Base-by-base conservation (phyloP, 2,329 filamentous ascomycete species). In the Fusarium sp. region DNA sequence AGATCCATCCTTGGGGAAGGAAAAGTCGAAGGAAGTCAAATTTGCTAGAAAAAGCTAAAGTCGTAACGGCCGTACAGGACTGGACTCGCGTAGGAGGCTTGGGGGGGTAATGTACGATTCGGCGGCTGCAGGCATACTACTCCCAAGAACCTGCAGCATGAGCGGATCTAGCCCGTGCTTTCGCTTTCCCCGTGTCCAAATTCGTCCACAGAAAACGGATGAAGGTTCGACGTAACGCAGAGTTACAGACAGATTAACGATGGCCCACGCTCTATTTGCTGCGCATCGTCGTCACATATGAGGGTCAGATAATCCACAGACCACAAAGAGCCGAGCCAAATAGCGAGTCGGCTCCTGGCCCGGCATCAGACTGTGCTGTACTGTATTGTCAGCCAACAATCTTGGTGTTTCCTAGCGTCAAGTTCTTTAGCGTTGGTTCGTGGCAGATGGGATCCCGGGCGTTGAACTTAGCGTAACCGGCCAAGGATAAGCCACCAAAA, bases 1-100 rank as follows among this genome's bases (percentile, higher is more conserved):
- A 75, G 62, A 59, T 75, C 74, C 74, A 75, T 75, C 30, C 45
- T 65, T 61, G 48, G 51, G 42, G 39, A 21, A 43, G 39, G 44
- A 53, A 61, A 64, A 64, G 19, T 60, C 50, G 52, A 54, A 43
- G 25, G 49, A 31, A 62, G 49, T 54, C 57, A 53, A 60, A 62
- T 37, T 43, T 51, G 45, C 58, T 42, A 58, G 53, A 62, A 70
- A 51, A 53, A 46, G 25, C 49, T 51, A 60, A 46, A 68, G 58
- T 49, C 48, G 58, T 57, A 41, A 68, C 13, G 50, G 34, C 25
- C 31, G 53, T 18, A 34, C 37, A 48, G 41, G 21, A 25, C 23
- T 23, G 31, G 50, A 61, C 30, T 60, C 41, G 44, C 44, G 67
- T 28, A 62, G 62, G 63, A 55, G 56, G 50, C 55, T 43, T 31